Percentiles rank a stretch among this genome's conserved stretches.
Conservation (phyloP, 1,284 basidiomycete genomes). For the Bondarzewia mesenterica region DNA sequence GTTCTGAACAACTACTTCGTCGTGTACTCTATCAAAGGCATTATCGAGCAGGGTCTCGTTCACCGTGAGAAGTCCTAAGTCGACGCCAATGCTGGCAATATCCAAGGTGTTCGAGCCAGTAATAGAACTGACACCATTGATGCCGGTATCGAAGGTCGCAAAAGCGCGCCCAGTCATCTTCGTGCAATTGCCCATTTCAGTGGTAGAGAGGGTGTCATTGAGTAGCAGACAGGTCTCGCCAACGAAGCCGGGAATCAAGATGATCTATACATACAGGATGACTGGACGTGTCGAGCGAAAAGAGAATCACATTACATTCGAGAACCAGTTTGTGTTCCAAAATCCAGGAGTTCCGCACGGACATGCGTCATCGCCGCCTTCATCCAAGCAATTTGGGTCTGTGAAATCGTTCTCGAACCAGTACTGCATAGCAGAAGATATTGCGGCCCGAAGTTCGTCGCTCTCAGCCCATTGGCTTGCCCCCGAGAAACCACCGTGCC, state of each 20-base stretch:
- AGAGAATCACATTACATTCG: conserved; percentile 33
- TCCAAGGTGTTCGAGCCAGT: conserved; percentile 58
- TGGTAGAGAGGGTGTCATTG: not conserved
- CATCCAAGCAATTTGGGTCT: conserved; percentile 40
- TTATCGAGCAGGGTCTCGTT: conserved; percentile 35
- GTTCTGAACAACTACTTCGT: conserved; percentile 39
- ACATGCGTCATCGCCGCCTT: conserved; percentile 39
- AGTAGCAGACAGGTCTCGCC: conserved; percentile 35
- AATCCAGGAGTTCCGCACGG: conserved; percentile 48
- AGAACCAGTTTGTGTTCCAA: conserved; percentile 70
- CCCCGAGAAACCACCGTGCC: conserved; percentile 40
- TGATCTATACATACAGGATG: conserved; percentile 31
- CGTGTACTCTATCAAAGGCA: conserved; percentile 40
- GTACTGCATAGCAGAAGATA: conserved; percentile 47
- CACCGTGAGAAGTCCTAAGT: conserved; percentile 36
- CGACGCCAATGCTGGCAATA: conserved; percentile 45
- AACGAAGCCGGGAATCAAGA: conserved; percentile 49
- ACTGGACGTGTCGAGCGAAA: not conserved
- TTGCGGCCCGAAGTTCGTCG: conserved; percentile 29
- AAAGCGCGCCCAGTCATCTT: conserved; percentile 46
- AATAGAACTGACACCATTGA: conserved; percentile 37
- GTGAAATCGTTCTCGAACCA: conserved; percentile 61
- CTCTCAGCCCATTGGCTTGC: conserved; percentile 32
- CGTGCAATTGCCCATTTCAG: conserved; percentile 32
- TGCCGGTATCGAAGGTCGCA: conserved; percentile 32